phyloP scores from a whole-genome alignment of 495 filamentous ascomycete species.

The Lasiosphaeria ovina region DNA sequence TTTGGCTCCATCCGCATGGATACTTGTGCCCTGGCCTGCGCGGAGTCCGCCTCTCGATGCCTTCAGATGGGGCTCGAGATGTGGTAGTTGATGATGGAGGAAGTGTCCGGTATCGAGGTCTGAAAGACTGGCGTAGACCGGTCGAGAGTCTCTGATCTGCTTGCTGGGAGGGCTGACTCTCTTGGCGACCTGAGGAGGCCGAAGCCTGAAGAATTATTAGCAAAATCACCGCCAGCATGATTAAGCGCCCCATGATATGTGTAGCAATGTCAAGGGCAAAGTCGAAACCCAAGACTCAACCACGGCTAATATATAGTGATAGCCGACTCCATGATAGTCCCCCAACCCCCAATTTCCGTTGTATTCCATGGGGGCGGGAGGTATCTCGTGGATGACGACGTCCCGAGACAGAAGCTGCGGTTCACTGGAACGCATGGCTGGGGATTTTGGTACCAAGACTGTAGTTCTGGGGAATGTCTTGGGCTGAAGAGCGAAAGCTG shows the following conservation, averaged over 20 bases:
- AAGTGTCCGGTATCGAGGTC: neutral
- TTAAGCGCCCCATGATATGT: neutral
- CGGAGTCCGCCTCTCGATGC: neutral
- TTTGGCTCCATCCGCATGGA: neutral
- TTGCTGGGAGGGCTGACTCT: neutral
- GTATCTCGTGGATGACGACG: neutral
- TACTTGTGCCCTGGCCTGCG: neutral
- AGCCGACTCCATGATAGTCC: neutral
- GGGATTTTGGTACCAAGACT: neutral
- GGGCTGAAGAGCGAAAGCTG: slow-evolving; percentile 1
- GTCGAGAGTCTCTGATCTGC: neutral
- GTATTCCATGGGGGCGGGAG: neutral
- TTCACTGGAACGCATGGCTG: slow-evolving; percentile 11
- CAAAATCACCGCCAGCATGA: slow-evolving; percentile 3
- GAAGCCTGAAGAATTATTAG: slow-evolving; percentile 13
- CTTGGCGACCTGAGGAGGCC: neutral
- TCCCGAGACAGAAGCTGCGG: slow-evolving; percentile 12
- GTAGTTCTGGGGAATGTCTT: slow-evolving; percentile 1
- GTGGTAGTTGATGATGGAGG: no score
- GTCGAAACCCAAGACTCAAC: neutral
- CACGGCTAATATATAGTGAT: neutral
- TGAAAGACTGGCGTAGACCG: neutral
- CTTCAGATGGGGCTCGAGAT: no score
- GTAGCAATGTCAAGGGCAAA: neutral
- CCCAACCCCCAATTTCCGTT: neutral